Evolutionary conservation across 1,139 yeast genomes (phyloP), one percentile per base, ranked within the genome.

Genomic region (Candida sp.): DNA sequence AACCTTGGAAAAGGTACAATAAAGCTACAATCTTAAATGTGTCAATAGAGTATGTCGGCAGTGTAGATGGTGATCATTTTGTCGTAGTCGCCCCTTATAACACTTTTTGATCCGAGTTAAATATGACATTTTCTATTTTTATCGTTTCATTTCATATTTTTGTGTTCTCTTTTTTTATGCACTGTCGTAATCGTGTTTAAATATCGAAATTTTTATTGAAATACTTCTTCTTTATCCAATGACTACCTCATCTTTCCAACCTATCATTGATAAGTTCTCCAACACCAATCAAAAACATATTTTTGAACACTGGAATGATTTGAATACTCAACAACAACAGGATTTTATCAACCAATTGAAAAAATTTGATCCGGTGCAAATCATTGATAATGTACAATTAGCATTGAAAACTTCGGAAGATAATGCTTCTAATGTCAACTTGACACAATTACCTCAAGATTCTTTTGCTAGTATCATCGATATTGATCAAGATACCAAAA

Each of bases 391-490:
- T 5, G 87, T 81, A 11, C 52, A 66, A 43, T 55, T 66, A 27
- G 84, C 86, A 4, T 71, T 81, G 39, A 47, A 64, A 41, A 70
- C 65, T 50, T 72, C 78, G 27, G 55, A 62, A 32, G 55, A 58
- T 5, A 66, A 69, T 41, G 55, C 75, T 0, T 15, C 21, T 11
- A 22, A 40, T 0, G 68, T 68, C 46, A 56, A 60, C n/a, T 74
- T 75, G 49, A 67, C 74, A 32, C 83, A 81, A 45, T 65, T 82
- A 40, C 87, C 87, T 0, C 44, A 52, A 0, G 54, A 68, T 2
- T 79, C 77, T 34, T 68, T 75, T 27, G 79, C 79, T 22, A 76
- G 84, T 3, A 69, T 78, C 11, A 58, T 80, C 45, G 81, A 75
- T 39, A 52, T 64, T 7, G 60, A 60, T 2, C 42, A 49, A 0